A percentile compares a stretch with the other conserved stretches of the same genome.
Conservation (phyloP, 2,329 filamentous ascomycete genomes). For the Epichloe brachyelytri region DNA sequence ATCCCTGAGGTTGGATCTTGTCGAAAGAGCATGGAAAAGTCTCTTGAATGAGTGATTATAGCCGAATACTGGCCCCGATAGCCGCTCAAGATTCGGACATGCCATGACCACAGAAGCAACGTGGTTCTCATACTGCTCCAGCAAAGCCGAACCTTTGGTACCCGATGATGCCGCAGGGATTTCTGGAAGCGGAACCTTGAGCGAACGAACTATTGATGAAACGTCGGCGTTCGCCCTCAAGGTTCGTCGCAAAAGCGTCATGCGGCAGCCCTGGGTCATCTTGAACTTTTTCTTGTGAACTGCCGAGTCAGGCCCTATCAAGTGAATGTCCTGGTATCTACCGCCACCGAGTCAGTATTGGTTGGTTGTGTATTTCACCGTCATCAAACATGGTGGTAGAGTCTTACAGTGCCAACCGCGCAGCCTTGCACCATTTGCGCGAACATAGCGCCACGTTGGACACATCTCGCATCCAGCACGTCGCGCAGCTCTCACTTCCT, state of each 20-base stretch:
- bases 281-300: slow-evolving; percentile 46
- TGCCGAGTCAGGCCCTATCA: slow-evolving; percentile 43
- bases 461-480: slow-evolving; percentile 52
- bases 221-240: slow-evolving; percentile 39
- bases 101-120: slow-evolving; percentile 50
- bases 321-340: slow-evolving; percentile 45
- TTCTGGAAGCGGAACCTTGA: slow-evolving; percentile 40
- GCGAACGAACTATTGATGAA: slow-evolving; percentile 39
- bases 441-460: slow-evolving; percentile 37
- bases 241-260: slow-evolving; percentile 45
- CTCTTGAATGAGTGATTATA: slow-evolving; percentile 45
- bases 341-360: not conserved
- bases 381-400: not conserved
- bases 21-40: slow-evolving; percentile 46
- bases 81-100: slow-evolving; percentile 49
- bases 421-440: slow-evolving; percentile 38
- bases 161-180: slow-evolving; percentile 19
- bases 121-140: slow-evolving; percentile 41
- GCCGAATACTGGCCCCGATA: slow-evolving; percentile 39
- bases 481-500: slow-evolving; percentile 42
- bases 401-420: slow-evolving; percentile 37
- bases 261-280: slow-evolving; percentile 35
- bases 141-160: slow-evolving; percentile 18
- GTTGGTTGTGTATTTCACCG: no score
- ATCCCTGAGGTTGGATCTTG: slow-evolving; percentile 39